Base-by-base conservation (phyloP, 495 filamentous ascomycete species). In the Parmelia sp. region DNA sequence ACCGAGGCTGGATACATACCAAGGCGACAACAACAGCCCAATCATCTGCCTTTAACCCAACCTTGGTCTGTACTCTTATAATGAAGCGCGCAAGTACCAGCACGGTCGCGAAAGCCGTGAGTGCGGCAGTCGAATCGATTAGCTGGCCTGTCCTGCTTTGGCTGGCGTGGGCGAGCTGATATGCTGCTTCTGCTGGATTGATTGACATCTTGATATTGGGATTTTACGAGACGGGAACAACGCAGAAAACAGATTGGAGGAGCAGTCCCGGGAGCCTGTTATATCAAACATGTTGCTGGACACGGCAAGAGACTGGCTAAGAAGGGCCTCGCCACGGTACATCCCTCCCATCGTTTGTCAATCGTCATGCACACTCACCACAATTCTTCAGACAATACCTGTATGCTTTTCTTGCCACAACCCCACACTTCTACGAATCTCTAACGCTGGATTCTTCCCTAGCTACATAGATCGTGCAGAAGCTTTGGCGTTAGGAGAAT, bases 81-180 rank as follows among this genome's bases (percentile, higher is more conserved):
- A 53, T 53, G 49, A 53, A 53, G 25, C 49, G 49, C 49, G 49
- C 49, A 53, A 53, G 11, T 53, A 53, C 49, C 14, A 53, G 49
- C 27, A 53, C 12, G 1, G 49, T 53, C 15, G 49, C 49, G 4
- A 53, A 14, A 53, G 49, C 49, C 4, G 49, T 15, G 25, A 53
- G 49, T 53, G 49, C 27, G 25, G 25, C 49, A 53, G 49, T 53
- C 25, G 49, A 53, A 19, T 14, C 49, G 25, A 53, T 53, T 25
- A 53, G 49, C 49, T 53, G 25, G 49, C 25, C 25, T 8, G 49
- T 53, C 27, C 25, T 53, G 49, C 25, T 53, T 31, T 53, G 49
- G 27, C 31, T 25, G 49, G 27, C 49, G 19, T 53, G 25, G 14
- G 27, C 49, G 31, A 53, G 49, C 49, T 53, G 49, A 23, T 31